These are phyloP conservation scores for Endotrypanum monterogeii DNA, from an alignment of 208 protist genomes.

Conservation along the genomic window DNA sequence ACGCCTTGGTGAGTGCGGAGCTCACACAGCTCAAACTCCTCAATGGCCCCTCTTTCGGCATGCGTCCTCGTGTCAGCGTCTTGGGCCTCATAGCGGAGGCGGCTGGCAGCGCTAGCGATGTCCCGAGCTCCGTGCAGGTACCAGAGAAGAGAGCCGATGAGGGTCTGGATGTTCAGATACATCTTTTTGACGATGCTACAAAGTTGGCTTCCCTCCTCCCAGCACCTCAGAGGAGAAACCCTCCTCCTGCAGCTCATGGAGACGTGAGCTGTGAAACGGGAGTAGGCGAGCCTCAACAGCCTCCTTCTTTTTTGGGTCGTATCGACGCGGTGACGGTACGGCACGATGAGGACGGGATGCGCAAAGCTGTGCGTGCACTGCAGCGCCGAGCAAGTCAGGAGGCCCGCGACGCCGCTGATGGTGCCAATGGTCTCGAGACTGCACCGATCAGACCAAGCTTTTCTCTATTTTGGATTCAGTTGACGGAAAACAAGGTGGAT, in stretches of 20 bases:
- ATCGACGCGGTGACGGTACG: conserved; percentile 67
- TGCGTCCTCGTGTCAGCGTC: conserved; percentile 61
- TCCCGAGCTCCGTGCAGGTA: not conserved
- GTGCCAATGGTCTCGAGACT: not conserved
- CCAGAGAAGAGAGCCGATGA: not conserved
- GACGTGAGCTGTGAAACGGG: not conserved
- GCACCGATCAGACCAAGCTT: conserved; percentile 21
- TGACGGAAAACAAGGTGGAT: conserved; percentile 59
- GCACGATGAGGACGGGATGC: conserved; percentile 72
- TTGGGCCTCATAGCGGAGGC: conserved; percentile 52
- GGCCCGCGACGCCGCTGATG: not conserved
- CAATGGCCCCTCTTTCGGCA: conserved; percentile 77
- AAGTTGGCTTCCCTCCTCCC: conserved; percentile 12
- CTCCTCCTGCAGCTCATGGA: not conserved
- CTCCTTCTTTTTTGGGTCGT: not conserved
- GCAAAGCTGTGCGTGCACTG: conserved; percentile 69
- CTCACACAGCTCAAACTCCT: conserved; percentile 83
- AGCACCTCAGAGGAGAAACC: not conserved
- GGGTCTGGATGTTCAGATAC: conserved; percentile 29
- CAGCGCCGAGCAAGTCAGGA: conserved; percentile 28
- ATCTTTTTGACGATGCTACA: conserved; percentile 67
- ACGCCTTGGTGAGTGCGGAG: conserved; percentile 80
- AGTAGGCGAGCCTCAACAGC: not conserved
- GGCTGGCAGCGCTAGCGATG: conserved; percentile 1
- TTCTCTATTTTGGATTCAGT: conserved; percentile 68